These are phyloP conservation scores for Hymenoscyphus fraxineus DNA, from an alignment of 2,329 filamentous ascomycete species.

Conservation along the genomic window DNA sequence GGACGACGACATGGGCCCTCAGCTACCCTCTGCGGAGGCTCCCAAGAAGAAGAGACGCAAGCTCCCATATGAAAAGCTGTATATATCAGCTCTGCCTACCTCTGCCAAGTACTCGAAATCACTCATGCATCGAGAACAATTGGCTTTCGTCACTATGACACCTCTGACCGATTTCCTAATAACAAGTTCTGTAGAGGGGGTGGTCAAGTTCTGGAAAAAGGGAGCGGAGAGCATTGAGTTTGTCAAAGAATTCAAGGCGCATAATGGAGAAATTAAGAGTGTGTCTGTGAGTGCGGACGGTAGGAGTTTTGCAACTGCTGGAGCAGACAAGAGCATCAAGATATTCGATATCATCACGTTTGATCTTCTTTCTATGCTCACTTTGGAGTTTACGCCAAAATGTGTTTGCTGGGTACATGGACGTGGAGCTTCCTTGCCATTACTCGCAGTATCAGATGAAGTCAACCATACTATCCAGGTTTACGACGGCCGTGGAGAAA, in stretches of 20 bases:
- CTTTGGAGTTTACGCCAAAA: conserved; percentile 70
- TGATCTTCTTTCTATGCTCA: conserved; percentile 78
- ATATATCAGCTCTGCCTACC: conserved; percentile 81
- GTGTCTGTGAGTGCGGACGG: conserved; percentile 87
- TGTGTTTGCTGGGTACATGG: conserved; percentile 90
- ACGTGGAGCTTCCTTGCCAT: conserved; percentile 79
- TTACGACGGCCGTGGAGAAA: conserved; percentile 87
- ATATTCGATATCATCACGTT: conserved; percentile 83
- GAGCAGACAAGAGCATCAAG: conserved; percentile 73
- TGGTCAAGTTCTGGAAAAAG: conserved; percentile 99
- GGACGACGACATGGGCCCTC: conserved; percentile 89
- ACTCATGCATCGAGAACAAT: conserved; percentile 96
- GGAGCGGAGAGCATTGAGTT: conserved; percentile 87
- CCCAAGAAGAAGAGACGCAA: conserved; percentile 89
- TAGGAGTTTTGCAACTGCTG: conserved; percentile 87
- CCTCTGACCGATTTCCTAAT: conserved; percentile 92
- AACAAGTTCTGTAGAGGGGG: conserved; percentile 89
- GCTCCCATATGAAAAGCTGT: conserved; percentile 92
- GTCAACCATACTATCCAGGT: conserved; percentile 70
- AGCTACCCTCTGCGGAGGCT: conserved; percentile 73
- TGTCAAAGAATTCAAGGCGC: conserved; percentile 94
- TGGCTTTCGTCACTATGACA: conserved; percentile 83
- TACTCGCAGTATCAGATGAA: conserved; percentile 79
- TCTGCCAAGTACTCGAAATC: conserved; percentile 87
- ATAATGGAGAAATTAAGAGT: conserved; percentile 77